Percentiles rank a stretch among this genome's conserved stretches.
These are phyloP conservation scores for Ceratorhiza oryzae-sativae DNA, from an alignment of 1,284 basidiomycete genomes.

Conservation along the genomic window DNA sequence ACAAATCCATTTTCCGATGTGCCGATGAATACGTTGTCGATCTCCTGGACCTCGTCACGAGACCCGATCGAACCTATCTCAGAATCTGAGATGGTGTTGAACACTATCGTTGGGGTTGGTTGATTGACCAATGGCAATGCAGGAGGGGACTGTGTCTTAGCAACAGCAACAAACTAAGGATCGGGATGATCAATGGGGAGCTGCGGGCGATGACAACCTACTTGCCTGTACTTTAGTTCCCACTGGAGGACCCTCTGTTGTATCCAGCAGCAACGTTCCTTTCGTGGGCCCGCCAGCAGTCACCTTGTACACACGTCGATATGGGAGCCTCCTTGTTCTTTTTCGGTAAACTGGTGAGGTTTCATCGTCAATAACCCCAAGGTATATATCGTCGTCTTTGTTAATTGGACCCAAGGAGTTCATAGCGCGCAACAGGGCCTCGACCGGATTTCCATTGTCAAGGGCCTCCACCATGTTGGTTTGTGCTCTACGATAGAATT, in stretches of 20 bases:
- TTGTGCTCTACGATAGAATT: constrained; percentile 60
- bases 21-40: constrained; percentile 41
- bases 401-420: constrained; percentile 50
- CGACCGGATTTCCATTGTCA: constrained; percentile 71
- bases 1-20: constrained; percentile 57
- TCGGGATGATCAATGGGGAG: constrained; percentile 37
- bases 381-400: constrained; percentile 75
- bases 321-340: constrained; percentile 51
- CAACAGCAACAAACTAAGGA: constrained; percentile 41
- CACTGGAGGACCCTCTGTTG: constrained; percentile 62
- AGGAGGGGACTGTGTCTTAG: constrained; percentile 3
- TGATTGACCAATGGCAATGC: constrained; percentile 42
- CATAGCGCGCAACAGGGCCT: constrained; percentile 69
- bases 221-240: constrained; percentile 70
- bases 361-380: constrained; percentile 52
- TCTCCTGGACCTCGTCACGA: constrained; percentile 31
- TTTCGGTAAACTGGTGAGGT: not conserved
- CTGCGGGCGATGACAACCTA: not conserved
- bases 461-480: constrained; percentile 80
- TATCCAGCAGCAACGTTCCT: constrained; percentile 75
- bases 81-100: not conserved
- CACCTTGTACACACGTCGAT: constrained; percentile 61
- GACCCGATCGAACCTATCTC: not conserved
- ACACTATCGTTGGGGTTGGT: not conserved
- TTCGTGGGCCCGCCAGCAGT: constrained; percentile 81